A percentile compares a stretch with the other conserved stretches of the same genome.
phyloP scores from a whole-genome alignment of 441 rosid species.

The Croton setiger region DNA sequence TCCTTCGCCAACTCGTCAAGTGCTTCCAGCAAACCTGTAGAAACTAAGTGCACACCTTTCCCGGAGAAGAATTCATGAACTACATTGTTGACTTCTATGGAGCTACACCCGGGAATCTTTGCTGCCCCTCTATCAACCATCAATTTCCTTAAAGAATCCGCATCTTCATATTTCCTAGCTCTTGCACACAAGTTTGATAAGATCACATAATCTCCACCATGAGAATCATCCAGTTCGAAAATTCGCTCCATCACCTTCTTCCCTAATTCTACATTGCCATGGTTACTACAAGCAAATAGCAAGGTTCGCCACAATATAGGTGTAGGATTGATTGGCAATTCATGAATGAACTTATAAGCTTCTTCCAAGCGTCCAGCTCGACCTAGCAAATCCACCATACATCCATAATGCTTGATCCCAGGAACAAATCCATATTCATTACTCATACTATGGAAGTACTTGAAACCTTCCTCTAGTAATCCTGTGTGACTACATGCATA shows the following conservation, averaged over 20 bases:
- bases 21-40: constrained; percentile 42
- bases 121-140: constrained; percentile 56
- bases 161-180: constrained; percentile 65
- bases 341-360: constrained; percentile 58
- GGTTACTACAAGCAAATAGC: constrained; percentile 65
- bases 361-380: constrained; percentile 63
- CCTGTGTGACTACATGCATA: constrained; percentile 83
- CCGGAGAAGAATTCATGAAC: constrained; percentile 88
- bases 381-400: constrained; percentile 78
- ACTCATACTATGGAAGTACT: constrained; percentile 48
- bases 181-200: constrained; percentile 70
- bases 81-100: constrained; percentile 59
- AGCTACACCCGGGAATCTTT: constrained; percentile 82
- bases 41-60: constrained; percentile 56
- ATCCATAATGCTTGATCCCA: constrained; percentile 70
- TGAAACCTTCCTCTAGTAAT: constrained; percentile 51
- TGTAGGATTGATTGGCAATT: constrained; percentile 54
- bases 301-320: constrained; percentile 80
- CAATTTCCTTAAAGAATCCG: constrained; percentile 48
- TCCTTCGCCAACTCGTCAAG: constrained; percentile 52
- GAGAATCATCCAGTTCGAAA: constrained; percentile 61
- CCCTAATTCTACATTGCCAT: constrained; percentile 48
- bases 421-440: constrained; percentile 42
- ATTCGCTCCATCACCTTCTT: constrained; percentile 48
- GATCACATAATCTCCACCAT: constrained; percentile 78